Base-by-base conservation (phyloP, 495 filamentous ascomycete genomes). In the Stereocaulon alpinum region DNA sequence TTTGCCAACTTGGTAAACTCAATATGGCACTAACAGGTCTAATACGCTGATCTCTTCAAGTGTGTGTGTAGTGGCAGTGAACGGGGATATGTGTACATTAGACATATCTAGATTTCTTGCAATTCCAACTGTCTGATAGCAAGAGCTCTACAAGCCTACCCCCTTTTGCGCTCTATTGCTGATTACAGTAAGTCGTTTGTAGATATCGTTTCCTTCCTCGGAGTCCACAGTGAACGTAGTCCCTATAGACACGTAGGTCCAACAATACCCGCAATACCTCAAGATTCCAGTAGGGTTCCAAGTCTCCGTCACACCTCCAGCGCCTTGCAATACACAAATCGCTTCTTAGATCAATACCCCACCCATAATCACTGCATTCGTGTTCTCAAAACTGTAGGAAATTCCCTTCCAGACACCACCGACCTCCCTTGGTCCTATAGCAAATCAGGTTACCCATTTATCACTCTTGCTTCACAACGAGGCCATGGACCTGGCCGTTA, bases 321-420 rank as follows among this genome's bases (percentile, higher is more conserved):
- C 61, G 49, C 61, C 61, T 62, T 63, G 61, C 61, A 60, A 63
- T 47, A 62, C 48, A 45, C 27, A 22, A 18, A 14, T 58, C 55
- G 17, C 32, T 59, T 40, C n/a, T 20, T 50, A 56, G 37, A 55
- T 32, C 61, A 59, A 54, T 12, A 44, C 22, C 18, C 30, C 22
- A 53, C 14, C 49, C 49, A 52, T 52, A 1, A 18, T 20, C 49
- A 37, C 34, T 29, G 30, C n/a, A 29, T 34, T 52, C 34, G 20
- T 37, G 3, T 52, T 18, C 7, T 32, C 49, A 52, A 52, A 10
- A 52, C 34, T 20, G 29, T 9, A 52, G 9, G 34, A 52, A 15
- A 15, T 37, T 11, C 5, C 17, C 12, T 37, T 37, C 10, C 27
- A 24, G 27, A 29, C 9, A 52, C 15, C 15, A 18, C 18, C 30